These are phyloP conservation scores for Magnolia kwangsiensis DNA, from an alignment of 164 flowering plant species.

Conservation along the genomic window DNA sequence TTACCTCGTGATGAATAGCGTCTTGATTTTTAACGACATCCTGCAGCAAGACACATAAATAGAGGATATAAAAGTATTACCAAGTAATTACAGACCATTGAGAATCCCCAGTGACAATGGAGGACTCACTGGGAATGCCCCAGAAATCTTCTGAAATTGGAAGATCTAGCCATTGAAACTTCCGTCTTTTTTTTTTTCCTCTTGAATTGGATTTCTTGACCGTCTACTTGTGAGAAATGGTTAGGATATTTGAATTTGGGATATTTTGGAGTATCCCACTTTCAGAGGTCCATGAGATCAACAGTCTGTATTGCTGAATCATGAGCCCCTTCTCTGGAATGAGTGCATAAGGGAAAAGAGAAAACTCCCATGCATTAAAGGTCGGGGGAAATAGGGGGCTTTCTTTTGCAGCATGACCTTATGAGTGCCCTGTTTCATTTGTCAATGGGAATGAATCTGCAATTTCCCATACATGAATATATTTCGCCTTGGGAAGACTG, in stretches of 20 bases:
- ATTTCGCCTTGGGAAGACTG: conserved; percentile 80
- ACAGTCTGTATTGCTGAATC: background rate
- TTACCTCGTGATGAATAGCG: conserved; percentile 79
- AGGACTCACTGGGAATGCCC: too few relatives aligned
- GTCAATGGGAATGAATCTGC: background rate
- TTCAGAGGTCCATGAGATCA: conserved; percentile 30
- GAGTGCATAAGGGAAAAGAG: too few relatives aligned
- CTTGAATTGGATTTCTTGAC: too few relatives aligned
- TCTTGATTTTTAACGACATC: conserved; percentile 64
- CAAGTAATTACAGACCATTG: background rate
- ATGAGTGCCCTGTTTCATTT: conserved; percentile 50
- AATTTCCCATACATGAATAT: conserved; percentile 65
- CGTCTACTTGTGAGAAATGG: too few relatives aligned
- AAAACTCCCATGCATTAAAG: background rate
- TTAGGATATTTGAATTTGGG: too few relatives aligned
- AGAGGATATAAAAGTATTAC: background rate
- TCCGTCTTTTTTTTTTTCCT: too few relatives aligned
- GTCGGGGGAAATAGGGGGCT: background rate
- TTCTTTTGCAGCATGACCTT: conserved; percentile 54
- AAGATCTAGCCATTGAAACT: too few relatives aligned
- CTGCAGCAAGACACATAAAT: conserved; percentile 30
- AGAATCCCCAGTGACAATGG: too few relatives aligned
- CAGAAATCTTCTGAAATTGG: too few relatives aligned
- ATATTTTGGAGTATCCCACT: too few relatives aligned
- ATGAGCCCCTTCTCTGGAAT: background rate